Base-by-base conservation (phyloP, 2,329 filamentous ascomycete species). In the Zymoseptoria pseudotritici region DNA sequence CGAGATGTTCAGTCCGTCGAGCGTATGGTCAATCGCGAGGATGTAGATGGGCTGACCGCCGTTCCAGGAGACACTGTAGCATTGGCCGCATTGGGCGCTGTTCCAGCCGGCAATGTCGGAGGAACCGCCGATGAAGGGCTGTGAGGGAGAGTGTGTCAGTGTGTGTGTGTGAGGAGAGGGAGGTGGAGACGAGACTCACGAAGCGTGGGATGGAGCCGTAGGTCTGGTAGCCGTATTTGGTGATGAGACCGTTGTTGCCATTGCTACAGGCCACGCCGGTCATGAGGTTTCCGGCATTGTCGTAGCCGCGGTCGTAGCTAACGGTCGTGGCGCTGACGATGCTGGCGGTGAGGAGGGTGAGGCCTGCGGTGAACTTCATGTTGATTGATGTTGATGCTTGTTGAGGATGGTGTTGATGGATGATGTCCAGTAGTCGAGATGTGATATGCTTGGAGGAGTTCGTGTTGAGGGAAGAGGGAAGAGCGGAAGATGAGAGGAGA, bases 261-360 rank as follows among this genome's bases (percentile, higher is more conserved):
- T 90, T 84, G 31, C 84, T 87, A 82, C 87, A 91, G 62, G 85
- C 72, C 52, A 91, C 80, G 4, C 70, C 72, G 36, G 75, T 78
- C 58, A 92, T 72, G 52, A 82, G 78, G 60, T 84, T 81, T 61
- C 66, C 65, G 53, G 72, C 72, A 63, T 86, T 77, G 70, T 92
- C 89, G 76, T 90, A 94, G 70, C 81, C 84, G 20, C 77, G 75
- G 76, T 92, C 89, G 75, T 86, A 93, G 65, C 86, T 87, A 63
- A 79, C 70, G 68, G 78, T 67, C 66, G 58, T 59, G 4, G 67
- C 65, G 22, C 50, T 50, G 51, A 62, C 54, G 21, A 53, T 49
- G 22, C 46, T 51, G 49, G 65, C 50, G 20, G 60, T 54, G 65
- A 79, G 59, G 65, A 79, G 63, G 66, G 66, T 71, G 66, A 75